A percentile compares a stretch with the other conserved stretches of the same genome.
Conservation (phyloP, 108 stramenopile genomes). For the Conticribra guillardii region DNA sequence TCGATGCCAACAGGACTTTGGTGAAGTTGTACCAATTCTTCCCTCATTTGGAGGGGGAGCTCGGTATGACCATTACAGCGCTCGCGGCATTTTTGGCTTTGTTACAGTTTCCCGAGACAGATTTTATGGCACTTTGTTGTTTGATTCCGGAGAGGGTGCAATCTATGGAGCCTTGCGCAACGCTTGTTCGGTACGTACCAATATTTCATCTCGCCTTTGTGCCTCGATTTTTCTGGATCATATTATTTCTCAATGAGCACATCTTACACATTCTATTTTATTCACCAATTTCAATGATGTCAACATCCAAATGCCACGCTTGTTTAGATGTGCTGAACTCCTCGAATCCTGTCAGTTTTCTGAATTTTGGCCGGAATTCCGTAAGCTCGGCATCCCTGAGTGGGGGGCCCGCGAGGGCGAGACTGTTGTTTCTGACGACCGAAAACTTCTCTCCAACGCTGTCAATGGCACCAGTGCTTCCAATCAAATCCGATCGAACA, state of each 20-base stretch:
- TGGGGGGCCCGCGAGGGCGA: constrained; percentile 51
- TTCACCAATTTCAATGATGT: no score
- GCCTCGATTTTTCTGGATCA: background rate
- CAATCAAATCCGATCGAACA: constrained; percentile 51
- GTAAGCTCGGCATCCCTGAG: constrained; percentile 51
- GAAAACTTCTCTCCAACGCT: constrained; percentile 42
- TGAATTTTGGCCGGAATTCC: constrained; percentile 76
- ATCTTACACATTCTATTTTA: no score
- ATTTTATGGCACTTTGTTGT: constrained; percentile 72
- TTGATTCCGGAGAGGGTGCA: constrained; percentile 73
- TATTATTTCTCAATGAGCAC: no score
- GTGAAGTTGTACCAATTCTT: constrained; percentile 85
- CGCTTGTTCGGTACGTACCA: constrained; percentile 52
- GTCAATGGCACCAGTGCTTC: constrained; percentile 49
- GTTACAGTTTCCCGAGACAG: constrained; percentile 69
- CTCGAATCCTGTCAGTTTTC: constrained; percentile 80
- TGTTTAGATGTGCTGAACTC: constrained; percentile 54
- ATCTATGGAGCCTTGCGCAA: constrained; percentile 62
- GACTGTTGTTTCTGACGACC: constrained; percentile 46
- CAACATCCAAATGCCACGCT: no score
- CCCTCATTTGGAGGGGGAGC: constrained; percentile 47
- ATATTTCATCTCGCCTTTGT: background rate
- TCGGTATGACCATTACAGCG: constrained; percentile 42
- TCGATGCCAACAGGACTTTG: constrained; percentile 78
- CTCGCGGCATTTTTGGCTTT: constrained; percentile 64